Base-by-base conservation (phyloP, 306 rosid genomes). In the Psophocarpus tetragonolobus region DNA sequence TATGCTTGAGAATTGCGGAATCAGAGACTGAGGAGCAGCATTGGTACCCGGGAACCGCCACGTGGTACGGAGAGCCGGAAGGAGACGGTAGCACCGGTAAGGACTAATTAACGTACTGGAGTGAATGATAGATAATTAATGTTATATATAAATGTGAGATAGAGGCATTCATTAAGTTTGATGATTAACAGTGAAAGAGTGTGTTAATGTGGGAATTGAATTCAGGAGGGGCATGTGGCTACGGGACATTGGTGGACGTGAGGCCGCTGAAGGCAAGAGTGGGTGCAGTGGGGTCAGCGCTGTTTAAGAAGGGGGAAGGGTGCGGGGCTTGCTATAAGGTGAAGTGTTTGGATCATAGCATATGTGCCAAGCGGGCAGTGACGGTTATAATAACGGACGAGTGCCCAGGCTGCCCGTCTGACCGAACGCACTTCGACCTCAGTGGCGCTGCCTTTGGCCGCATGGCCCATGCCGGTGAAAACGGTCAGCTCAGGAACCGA, bases 31-130 rank as follows among this genome's bases (percentile, higher is more conserved):
- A 53, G 1, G 90, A 87, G 85, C 50, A 18, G 32, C 93, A 86
- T 85, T 94, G 98, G 98, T 50, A 76, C 32, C 84, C 93, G 0
- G 98, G 95, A 56, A 81, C 83, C 29, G 98, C 97, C 75, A 94
- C 98, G 5, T 94, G 98, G 98, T 95, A 95, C 61, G 98, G 98
- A 18, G 84, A 75, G 26, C 91, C 98, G 11, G 97, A 95, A 72
- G 98, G 98, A n/a, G 97, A 95, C 63, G 98, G 98, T 27, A 95
- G 98, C 80, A 85, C 84, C 73, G 98, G 98, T 93, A 83, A 61
- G 50, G 30, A 65, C 48, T 44, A 56, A 41, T n/a, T n/a, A n/a
- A n/a, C n/a, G n/a, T n/a, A n/a, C n/a, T n/a, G n/a, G n/a, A n/a
- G n/a, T n/a, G n/a, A n/a, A n/a, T n/a, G n/a, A n/a, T n/a, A n/a